Evolutionary conservation across 2,329 filamentous ascomycete genomes (phyloP), one percentile per base, ranked within the genome.

Genomic region (Sphaerulina populicola): DNA sequence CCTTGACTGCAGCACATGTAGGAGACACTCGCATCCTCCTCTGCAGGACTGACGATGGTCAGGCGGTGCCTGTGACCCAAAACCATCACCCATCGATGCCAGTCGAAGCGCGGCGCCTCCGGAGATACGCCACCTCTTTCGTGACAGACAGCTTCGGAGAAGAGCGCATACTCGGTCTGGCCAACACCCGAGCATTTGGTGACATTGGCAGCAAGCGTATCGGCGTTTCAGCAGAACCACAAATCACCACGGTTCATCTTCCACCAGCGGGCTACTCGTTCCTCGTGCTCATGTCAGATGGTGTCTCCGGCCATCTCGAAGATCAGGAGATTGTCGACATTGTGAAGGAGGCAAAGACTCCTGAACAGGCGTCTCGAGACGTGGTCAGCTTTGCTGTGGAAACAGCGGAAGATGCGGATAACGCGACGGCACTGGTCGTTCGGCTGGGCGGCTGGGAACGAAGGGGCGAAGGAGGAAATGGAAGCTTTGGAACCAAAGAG

Each of bases 241-340:
- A 97, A 64, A 81, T 96, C 54, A 81, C 80, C 1, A 82, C 86
- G 33, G 74, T 89, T 10, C 87, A 96, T 57, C 75, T 97, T 55
- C 78, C 77, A 0, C 85, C 91, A 0, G 89, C 88, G 0, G 84
- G 96, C 68, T 96, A 88, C 69, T 83, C 83, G 2, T 98, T 98
- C 70, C 67, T 97, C 46, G 88, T 94, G 1, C 78, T 98, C 42
- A 81, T 94, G 67, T 86, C 82, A 2, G 93, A 98, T 68, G 93
- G 93, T 23, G 82, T 98, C 8, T 91, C 84, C 15, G 91, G 88
- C 6, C 86, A 86, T 12, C 74, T 97, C 18, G 81, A 78, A 49
- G 93, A 98, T 65, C 91, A 97, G 71, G 93, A 98, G 71, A 88
- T 97, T 55, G 90, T 96, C 29, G 93, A 98, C 66, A 82, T 97